These are phyloP conservation scores for Hirsutella minnesotensis DNA, from an alignment of 2,329 filamentous ascomycete species.

Conservation along the genomic window DNA sequence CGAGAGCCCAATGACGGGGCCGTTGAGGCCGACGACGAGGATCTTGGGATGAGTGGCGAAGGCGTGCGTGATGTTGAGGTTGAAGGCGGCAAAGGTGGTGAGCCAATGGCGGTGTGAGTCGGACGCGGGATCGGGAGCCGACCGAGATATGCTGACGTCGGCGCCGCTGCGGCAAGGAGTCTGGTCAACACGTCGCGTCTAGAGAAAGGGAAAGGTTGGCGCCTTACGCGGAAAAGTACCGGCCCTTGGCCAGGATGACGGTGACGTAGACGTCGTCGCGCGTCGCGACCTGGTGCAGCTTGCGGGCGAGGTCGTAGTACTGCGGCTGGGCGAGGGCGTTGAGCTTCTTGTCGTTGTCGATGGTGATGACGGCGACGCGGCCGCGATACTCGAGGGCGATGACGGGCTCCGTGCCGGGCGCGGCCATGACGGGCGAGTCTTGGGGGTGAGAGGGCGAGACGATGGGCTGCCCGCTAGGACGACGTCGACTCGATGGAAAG, in stretches of 20 bases:
- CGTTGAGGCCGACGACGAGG: slow-evolving; percentile 82
- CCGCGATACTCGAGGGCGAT: slow-evolving; percentile 27
- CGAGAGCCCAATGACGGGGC: slow-evolving; percentile 77
- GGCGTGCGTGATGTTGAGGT: slow-evolving; percentile 78
- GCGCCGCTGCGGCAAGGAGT: slow-evolving; percentile 48
- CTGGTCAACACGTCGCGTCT: neutral
- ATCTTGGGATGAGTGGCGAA: slow-evolving; percentile 94
- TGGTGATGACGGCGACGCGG: slow-evolving; percentile 60
- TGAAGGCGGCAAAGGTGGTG: slow-evolving; percentile 65
- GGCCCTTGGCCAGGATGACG: slow-evolving; percentile 71
- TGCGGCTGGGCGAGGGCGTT: slow-evolving; percentile 62
- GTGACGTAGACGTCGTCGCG: slow-evolving; percentile 77
- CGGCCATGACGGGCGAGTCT: neutral
- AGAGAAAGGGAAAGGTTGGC: neutral
- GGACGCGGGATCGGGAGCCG: slow-evolving; percentile 22
- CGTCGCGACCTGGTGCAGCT: slow-evolving; percentile 64
- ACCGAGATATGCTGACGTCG: slow-evolving; percentile 52
- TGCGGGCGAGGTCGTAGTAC: slow-evolving; percentile 67
- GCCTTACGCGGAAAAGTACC: slow-evolving; percentile 75
- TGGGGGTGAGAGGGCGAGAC: neutral
- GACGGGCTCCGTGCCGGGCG: slow-evolving; percentile 9
- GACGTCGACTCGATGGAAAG: too few species aligned
- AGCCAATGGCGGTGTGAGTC: slow-evolving; percentile 45
- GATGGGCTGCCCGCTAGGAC: too few species aligned
- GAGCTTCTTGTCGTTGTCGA: slow-evolving; percentile 77